Evolutionary conservation across 495 filamentous ascomycete genomes (phyloP).

Genomic region (Eremomyces bilateralis): DNA sequence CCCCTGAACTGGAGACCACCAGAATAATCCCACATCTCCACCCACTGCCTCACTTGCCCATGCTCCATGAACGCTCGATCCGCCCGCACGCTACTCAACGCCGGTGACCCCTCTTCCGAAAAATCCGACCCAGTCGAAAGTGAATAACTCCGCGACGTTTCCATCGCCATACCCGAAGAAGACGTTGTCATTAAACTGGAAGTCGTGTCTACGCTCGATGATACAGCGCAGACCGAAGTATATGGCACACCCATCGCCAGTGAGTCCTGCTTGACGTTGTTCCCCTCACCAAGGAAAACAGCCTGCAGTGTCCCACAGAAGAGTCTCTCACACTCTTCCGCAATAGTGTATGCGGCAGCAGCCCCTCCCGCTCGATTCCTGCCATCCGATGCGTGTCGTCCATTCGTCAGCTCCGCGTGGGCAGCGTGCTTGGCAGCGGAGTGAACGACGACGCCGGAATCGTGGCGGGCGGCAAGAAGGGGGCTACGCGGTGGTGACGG

Average conservation of each 20-base stretch:
- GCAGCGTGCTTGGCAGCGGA: too few species aligned
- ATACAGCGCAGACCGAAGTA: too few species aligned
- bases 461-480: conserved; percentile 41
- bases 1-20: conserved; percentile 65
- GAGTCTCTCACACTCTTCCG: conserved; percentile 99
- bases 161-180: background rate
- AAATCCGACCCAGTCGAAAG: too few species aligned
- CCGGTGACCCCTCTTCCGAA: too few species aligned
- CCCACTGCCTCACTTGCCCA: conserved; percentile 26
- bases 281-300: conserved; percentile 92
- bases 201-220: too few species aligned
- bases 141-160: too few species aligned
- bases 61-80: too few species aligned
- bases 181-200: background rate
- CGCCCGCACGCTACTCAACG: background rate
- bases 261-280: conserved; percentile 36
- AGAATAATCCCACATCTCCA: conserved; percentile 81
- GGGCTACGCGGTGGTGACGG: conserved; percentile 61
- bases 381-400: conserved; percentile 13
- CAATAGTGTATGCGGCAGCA: conserved; percentile 87
- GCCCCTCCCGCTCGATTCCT: conserved; percentile 46
- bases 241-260: conserved; percentile 42
- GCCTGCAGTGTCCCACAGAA: conserved; percentile 84
- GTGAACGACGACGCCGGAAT: too few species aligned
- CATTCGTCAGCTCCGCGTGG: too few species aligned